phyloP scores from a whole-genome alignment of 2,329 filamentous ascomycete genomes.

The Neonectria magnoliae region DNA sequence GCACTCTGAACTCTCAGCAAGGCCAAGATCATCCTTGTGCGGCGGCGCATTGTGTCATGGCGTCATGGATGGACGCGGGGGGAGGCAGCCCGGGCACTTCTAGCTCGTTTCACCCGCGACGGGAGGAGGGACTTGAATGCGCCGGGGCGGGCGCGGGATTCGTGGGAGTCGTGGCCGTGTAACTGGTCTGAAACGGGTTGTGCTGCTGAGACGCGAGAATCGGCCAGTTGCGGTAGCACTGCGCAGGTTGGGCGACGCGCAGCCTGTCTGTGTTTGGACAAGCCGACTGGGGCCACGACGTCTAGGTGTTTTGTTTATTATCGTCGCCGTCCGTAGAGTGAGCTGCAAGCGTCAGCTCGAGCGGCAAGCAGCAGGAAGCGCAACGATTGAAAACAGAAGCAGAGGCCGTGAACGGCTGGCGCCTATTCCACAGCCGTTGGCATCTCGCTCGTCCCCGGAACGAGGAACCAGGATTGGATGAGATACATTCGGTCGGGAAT shows the following conservation, averaged over 20 bases:
- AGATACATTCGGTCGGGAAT: conserved; percentile 25
- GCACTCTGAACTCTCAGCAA: conserved; percentile 7
- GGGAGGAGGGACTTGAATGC: conserved; percentile 3
- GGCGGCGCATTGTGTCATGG: conserved; percentile 14
- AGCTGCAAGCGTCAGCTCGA: neutral
- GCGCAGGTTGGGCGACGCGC: conserved; percentile 8
- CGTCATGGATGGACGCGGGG: conserved; percentile 35
- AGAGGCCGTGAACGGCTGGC: conserved; percentile 23
- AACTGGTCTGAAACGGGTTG: conserved; percentile 37
- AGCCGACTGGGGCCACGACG: conserved; percentile 2
- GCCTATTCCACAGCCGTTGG: conserved; percentile 22
- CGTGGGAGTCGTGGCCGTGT: conserved; percentile 32
- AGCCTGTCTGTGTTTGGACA: neutral
- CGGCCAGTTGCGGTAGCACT: conserved; percentile 13
- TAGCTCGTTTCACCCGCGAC: conserved; percentile 39
- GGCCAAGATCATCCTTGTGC: conserved; percentile 10
- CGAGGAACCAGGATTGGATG: conserved; percentile 34
- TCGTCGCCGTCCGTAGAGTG: conserved; percentile 15
- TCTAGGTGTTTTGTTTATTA: conserved; percentile 6
- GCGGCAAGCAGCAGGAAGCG: neutral
- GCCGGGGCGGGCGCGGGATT: conserved; percentile 16
- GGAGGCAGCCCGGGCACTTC: conserved; percentile 33
- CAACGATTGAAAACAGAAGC: neutral
- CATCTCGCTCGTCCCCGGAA: conserved; percentile 19
- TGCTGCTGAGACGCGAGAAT: conserved; percentile 23